phyloP scores from a whole-genome alignment of 352 stramenopile species.

The Phytopythium helicoides region DNA sequence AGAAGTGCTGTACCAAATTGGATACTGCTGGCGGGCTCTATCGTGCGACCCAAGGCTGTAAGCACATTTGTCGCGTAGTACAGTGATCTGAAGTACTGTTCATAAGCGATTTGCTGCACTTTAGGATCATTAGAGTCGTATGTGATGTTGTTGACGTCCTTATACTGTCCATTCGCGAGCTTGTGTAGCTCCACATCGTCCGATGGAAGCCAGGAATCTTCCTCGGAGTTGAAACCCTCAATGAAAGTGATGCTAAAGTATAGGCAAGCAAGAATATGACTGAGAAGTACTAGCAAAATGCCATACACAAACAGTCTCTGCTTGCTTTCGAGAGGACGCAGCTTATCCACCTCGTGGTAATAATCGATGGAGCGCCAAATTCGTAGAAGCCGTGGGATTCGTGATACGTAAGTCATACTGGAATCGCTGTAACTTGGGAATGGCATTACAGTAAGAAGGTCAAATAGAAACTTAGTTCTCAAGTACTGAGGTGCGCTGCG shows the following conservation, averaged over 20 bases:
- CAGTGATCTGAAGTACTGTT: slow-evolving; percentile 43
- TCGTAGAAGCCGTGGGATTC: slow-evolving; percentile 15
- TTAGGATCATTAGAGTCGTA: slow-evolving; percentile 8
- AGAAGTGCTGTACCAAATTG: slow-evolving; percentile 31
- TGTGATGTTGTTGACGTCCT: slow-evolving; percentile 4
- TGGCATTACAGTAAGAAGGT: slow-evolving; percentile 36
- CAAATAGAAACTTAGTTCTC: slow-evolving; percentile 16
- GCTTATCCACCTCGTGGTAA: slow-evolving; percentile 25
- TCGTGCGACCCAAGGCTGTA: slow-evolving; percentile 30
- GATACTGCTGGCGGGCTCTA: slow-evolving; percentile 33
- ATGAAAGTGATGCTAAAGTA: slow-evolving; percentile 31
- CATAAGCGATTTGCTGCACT: slow-evolving; percentile 10
- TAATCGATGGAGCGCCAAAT: slow-evolving; percentile 28
- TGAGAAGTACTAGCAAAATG: slow-evolving; percentile 21
- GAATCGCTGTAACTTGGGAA: slow-evolving; percentile 23
- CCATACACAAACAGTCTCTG: slow-evolving; percentile 15
- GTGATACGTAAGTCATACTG: slow-evolving; percentile 9
- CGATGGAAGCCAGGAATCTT: slow-evolving; percentile 21
- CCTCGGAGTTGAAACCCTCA: slow-evolving; percentile 20
- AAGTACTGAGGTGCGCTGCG: slow-evolving; percentile 26
- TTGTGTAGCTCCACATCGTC: slow-evolving; percentile 21
- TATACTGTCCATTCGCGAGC: slow-evolving; percentile 4
- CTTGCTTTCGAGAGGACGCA: slow-evolving; percentile 12
- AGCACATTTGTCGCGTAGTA: slow-evolving; percentile 40
- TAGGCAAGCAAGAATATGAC: slow-evolving; percentile 29